Evolutionary conservation across 768 basidiomycete genomes (phyloP).

Genomic region (Pulveroboletus sp.): DNA sequence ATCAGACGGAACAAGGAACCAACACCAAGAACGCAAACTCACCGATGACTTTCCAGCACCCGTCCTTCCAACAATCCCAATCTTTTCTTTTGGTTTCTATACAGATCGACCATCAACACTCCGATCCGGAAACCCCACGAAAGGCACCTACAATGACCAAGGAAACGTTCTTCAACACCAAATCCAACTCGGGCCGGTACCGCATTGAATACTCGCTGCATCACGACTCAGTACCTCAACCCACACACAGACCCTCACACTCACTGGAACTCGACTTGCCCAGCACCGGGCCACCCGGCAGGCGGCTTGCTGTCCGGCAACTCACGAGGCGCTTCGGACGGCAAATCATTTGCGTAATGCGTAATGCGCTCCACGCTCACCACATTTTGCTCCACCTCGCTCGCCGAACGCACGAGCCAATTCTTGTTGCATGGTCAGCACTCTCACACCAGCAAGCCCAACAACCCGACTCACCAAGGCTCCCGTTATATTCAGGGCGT

Average conservation of each 20-base stretch:
- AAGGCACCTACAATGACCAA: slow-evolving; percentile 56
- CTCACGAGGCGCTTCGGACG: slow-evolving; percentile 73
- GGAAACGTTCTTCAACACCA: slow-evolving; percentile 74
- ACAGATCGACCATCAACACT: slow-evolving; percentile 5
- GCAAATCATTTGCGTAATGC: slow-evolving; percentile 68
- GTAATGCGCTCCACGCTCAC: slow-evolving; percentile 87
- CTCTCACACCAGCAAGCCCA: background rate
- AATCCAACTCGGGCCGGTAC: slow-evolving; percentile 78
- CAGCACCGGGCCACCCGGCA: slow-evolving; percentile 68
- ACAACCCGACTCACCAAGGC: slow-evolving; percentile 52
- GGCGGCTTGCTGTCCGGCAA: slow-evolving; percentile 55
- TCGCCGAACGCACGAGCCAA: slow-evolving; percentile 79
- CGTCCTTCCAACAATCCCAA: slow-evolving; percentile 87
- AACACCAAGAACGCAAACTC: slow-evolving; percentile 13
- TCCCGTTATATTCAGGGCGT: slow-evolving; percentile 82
- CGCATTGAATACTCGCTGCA: slow-evolving; percentile 65
- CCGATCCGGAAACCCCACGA: background rate
- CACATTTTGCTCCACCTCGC: slow-evolving; percentile 89
- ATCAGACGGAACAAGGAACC: background rate
- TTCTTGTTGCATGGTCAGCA: slow-evolving; percentile 54
- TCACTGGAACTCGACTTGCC: slow-evolving; percentile 71
- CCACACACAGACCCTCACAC: slow-evolving; percentile 20
- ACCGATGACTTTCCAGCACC: slow-evolving; percentile 81
- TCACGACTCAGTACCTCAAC: background rate
- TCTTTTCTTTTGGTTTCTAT: slow-evolving; percentile 75